Evolutionary conservation across 1,139 yeast species (phyloP).

Genomic region (Hemisphaericaspora xylanilytica): DNA sequence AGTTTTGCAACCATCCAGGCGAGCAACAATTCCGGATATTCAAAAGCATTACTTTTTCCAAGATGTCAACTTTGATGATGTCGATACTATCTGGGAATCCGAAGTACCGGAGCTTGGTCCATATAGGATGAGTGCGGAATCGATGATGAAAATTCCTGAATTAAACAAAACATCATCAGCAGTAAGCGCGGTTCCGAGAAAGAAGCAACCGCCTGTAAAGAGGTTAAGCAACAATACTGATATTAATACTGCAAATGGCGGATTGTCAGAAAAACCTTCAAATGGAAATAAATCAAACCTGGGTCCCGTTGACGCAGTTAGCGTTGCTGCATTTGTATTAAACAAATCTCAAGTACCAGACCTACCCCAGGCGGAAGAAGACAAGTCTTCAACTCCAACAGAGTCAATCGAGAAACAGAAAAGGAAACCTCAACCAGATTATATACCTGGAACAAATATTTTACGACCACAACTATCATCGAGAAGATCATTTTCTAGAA

Average conservation of each 20-base stretch:
- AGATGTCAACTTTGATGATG: constrained; percentile 62
- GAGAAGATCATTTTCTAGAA: constrained; percentile 30
- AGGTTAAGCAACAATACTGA: constrained; percentile 11
- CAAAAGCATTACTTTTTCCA: constrained; percentile 69
- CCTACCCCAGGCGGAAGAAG: not conserved
- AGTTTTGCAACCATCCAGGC: constrained; percentile 43
- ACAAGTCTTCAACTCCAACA: constrained; percentile 7
- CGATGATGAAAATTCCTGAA: constrained; percentile 57
- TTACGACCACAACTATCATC: constrained; percentile 52
- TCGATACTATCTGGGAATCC: constrained; percentile 62
- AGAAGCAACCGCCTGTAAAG: constrained; percentile 7
- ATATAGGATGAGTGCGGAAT: constrained; percentile 50
- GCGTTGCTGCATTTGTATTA: constrained; percentile 47
- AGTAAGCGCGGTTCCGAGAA: constrained; percentile 13
- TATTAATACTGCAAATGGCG: constrained; percentile 5
- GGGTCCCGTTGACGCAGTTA: constrained; percentile 34
- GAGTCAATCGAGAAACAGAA: constrained; percentile 8
- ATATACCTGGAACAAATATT: constrained; percentile 59
- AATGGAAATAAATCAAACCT: constrained; percentile 15
- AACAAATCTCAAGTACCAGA: constrained; percentile 23
- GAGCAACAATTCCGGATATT: constrained; percentile 38
- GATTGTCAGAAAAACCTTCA: constrained; percentile 14
- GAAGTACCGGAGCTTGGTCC: constrained; percentile 80
- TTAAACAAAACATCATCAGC: constrained; percentile 26
- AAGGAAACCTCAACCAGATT: constrained; percentile 24